Evolutionary conservation across 352 stramenopile genomes (phyloP).

Genomic region (Phytophthora melonis): DNA sequence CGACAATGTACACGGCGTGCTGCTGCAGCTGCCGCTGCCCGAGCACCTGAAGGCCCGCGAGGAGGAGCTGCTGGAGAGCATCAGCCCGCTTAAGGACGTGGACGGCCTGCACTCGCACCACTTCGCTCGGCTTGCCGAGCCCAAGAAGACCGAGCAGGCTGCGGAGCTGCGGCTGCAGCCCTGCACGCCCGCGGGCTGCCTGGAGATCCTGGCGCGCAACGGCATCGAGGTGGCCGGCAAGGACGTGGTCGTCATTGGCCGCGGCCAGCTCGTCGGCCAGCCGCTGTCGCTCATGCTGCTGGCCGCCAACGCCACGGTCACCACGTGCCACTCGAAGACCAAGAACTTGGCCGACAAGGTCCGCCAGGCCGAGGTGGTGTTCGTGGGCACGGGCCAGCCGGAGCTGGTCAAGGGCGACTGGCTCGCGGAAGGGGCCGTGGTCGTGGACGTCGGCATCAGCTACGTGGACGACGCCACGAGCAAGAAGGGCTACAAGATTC

Average conservation of each 20-base stretch:
- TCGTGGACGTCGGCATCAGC: constrained; percentile 99
- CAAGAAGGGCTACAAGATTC: constrained; percentile 93
- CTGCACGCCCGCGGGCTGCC: constrained; percentile 92
- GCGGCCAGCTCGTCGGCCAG: constrained; percentile 97
- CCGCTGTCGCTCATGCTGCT: constrained; percentile 97
- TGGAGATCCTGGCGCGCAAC: constrained; percentile 71
- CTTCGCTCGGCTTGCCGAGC: constrained; percentile 91
- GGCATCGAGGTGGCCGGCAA: constrained; percentile 94
- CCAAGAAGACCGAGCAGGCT: constrained; percentile 15
- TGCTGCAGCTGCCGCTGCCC: constrained; percentile 93
- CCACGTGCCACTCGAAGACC: constrained; percentile 96
- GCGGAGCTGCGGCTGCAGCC: constrained; percentile 83
- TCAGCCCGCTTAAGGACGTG: constrained; percentile 96
- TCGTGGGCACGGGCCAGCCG: constrained; percentile 95
- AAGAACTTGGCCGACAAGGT: constrained; percentile 68
- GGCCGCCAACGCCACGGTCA: constrained; percentile 96
- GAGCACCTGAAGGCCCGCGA: constrained; percentile 79
- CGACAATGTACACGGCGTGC: constrained; percentile 93
- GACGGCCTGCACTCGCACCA: constrained; percentile 99
- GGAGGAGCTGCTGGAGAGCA: constrained; percentile 91
- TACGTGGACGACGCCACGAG: constrained; percentile 89
- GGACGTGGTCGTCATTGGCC: constrained; percentile 96
- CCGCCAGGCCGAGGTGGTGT: constrained; percentile 94
- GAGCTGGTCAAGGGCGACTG: constrained; percentile 96
- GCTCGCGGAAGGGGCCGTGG: constrained; percentile 97